These are phyloP conservation scores for Aspergillus viridinutans DNA, from an alignment of 2,329 filamentous ascomycete species.

Conservation along the genomic window DNA sequence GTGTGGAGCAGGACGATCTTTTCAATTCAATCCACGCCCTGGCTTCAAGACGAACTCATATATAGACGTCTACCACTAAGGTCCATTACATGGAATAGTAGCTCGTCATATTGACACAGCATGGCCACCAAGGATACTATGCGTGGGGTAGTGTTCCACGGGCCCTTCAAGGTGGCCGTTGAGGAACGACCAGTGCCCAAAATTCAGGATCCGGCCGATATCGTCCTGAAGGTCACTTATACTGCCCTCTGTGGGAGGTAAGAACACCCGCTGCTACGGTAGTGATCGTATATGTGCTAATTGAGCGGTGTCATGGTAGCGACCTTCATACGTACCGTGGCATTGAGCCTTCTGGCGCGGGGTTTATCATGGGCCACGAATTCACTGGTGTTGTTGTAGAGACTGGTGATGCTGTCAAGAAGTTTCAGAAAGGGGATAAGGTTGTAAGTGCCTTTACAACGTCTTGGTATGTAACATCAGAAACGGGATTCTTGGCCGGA, in stretches of 20 bases:
- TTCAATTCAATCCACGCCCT: background rate
- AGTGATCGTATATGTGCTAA: background rate
- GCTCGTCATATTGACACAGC: background rate
- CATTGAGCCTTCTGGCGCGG: conserved; percentile 64
- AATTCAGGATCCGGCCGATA: conserved; percentile 66
- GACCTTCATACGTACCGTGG: conserved; percentile 86
- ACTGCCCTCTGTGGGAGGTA: conserved; percentile 86
- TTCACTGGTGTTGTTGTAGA: conserved; percentile 74
- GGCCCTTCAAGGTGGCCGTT: conserved; percentile 67
- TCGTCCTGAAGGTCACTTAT: conserved; percentile 77
- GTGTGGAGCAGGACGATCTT: background rate
- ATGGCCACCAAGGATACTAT: conserved; percentile 54
- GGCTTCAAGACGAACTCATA: background rate
- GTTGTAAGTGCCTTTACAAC: conserved; percentile 80
- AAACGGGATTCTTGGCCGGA: background rate
- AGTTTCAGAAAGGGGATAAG: conserved; percentile 68
- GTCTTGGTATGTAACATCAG: conserved; percentile 56
- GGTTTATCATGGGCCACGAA: conserved; percentile 71
- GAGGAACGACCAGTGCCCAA: conserved; percentile 76
- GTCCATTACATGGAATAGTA: background rate
- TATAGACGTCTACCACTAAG: background rate
- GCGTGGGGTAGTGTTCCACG: conserved; percentile 86
- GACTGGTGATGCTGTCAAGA: conserved; percentile 63
- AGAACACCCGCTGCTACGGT: conserved; percentile 26
- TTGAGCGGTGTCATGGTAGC: conserved; percentile 40